Conservation (phyloP, 768 basidiomycete species). For the Rhizopogon vesiculosus region DNA sequence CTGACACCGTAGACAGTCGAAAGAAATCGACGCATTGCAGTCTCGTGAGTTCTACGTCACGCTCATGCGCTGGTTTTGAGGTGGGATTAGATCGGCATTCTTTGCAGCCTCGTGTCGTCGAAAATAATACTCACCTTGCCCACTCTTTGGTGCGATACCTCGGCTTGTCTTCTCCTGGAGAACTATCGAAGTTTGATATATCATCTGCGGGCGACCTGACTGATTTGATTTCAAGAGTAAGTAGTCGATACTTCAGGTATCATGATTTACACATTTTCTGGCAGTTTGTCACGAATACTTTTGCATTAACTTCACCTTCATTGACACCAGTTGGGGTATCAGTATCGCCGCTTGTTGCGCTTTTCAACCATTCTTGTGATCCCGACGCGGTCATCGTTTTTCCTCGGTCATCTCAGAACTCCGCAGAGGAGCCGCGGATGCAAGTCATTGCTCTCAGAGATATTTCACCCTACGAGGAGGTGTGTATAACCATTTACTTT, state of each 20-base stretch:
- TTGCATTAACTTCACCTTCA: slow-evolving; percentile 76
- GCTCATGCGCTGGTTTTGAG: neutral
- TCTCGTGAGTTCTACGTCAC: slow-evolving; percentile 51
- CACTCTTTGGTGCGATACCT: slow-evolving; percentile 74
- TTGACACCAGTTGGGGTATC: slow-evolving; percentile 80
- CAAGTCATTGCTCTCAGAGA: slow-evolving; percentile 67
- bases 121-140: slow-evolving; percentile 65
- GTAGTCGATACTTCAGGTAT: slow-evolving; percentile 12
- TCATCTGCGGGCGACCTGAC: slow-evolving; percentile 58
- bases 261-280: neutral
- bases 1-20: slow-evolving; percentile 36
- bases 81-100: slow-evolving; percentile 47
- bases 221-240: slow-evolving; percentile 66
- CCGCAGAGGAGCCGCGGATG: slow-evolving; percentile 54
- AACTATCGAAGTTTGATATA: slow-evolving; percentile 55
- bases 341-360: slow-evolving; percentile 74
- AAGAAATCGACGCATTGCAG: slow-evolving; percentile 65
- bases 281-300: slow-evolving; percentile 90
- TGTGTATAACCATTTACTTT: slow-evolving; percentile 21
- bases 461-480: slow-evolving; percentile 69
- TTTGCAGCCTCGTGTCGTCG: slow-evolving; percentile 42
- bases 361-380: slow-evolving; percentile 85
- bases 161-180: slow-evolving; percentile 51
- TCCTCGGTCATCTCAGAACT: slow-evolving; percentile 45
- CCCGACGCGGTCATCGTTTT: slow-evolving; percentile 93